Percentiles rank a stretch among this genome's conserved stretches.
Conservation (phyloP, 192 early-diverging fungal genomes). For the Backusella australiensis region DNA sequence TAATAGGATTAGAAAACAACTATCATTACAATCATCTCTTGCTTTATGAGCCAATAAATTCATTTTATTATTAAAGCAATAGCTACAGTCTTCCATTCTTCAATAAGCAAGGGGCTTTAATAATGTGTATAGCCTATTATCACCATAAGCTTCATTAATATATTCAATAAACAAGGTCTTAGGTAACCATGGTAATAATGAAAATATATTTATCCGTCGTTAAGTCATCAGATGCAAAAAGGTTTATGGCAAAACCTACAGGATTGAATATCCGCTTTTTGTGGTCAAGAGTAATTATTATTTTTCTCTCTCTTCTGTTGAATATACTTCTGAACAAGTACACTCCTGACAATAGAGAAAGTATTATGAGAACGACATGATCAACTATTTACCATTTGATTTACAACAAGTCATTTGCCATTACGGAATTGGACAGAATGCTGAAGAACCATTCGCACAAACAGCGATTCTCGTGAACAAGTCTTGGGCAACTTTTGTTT, state of each 20-base stretch:
- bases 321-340: background rate
- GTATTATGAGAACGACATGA: background rate
- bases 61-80: too few relatives aligned
- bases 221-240: background rate
- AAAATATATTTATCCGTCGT: background rate
- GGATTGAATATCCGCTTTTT: background rate
- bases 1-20: too few relatives aligned
- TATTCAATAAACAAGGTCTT: background rate
- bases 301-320: background rate
- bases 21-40: too few relatives aligned
- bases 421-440: background rate
- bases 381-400: constrained; percentile 5
- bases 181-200: background rate
- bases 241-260: background rate
- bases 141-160: too few relatives aligned
- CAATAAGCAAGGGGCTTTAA: too few relatives aligned
- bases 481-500: constrained; percentile 2
- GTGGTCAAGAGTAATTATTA: too few relatives aligned
- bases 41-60: too few relatives aligned
- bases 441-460: background rate
- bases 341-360: background rate
- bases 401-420: constrained; percentile 3
- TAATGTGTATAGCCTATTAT: too few relatives aligned
- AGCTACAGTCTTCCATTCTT: too few relatives aligned
- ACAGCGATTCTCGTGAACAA: background rate